Percentiles rank a stretch among this genome's conserved stretches.
Evolutionary conservation across 2,329 filamentous ascomycete genomes (phyloP).

Genomic region (Talaromyces sp.): DNA sequence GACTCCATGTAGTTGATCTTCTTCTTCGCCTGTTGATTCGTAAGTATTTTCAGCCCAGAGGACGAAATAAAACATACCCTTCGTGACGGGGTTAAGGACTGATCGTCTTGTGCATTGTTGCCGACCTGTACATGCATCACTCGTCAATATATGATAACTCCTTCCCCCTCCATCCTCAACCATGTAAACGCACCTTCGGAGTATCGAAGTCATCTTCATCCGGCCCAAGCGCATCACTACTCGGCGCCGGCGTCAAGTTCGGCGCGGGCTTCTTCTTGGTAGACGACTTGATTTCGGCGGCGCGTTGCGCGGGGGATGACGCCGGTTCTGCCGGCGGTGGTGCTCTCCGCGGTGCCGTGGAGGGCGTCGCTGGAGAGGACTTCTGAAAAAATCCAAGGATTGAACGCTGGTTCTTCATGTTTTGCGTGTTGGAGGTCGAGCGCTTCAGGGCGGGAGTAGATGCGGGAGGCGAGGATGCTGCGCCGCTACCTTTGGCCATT

Average conservation of each 20-base stretch:
- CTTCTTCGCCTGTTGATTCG: conserved; percentile 52
- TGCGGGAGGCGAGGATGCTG: conserved; percentile 34
- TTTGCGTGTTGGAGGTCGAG: conserved; percentile 40
- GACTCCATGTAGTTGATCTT: conserved; percentile 75
- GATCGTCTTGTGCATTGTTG: conserved; percentile 39
- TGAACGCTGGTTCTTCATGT: conserved; percentile 62
- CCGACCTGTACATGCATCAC: not conserved
- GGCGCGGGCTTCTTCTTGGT: conserved; percentile 41
- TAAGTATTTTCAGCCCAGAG: conserved; percentile 6
- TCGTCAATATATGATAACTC: conserved; percentile 35
- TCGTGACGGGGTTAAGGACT: conserved; percentile 69
- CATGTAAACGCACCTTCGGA: conserved; percentile 47
- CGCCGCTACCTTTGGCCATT: conserved; percentile 39
- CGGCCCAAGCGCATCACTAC: conserved; percentile 69
- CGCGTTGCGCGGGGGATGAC: conserved; percentile 37
- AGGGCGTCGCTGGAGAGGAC: conserved; percentile 46
- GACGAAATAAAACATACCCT: conserved; percentile 53
- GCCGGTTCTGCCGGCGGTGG: conserved; percentile 32
- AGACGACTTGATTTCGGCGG: conserved; percentile 33
- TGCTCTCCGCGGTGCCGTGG: conserved; percentile 17
- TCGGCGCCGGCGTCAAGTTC: conserved; percentile 69
- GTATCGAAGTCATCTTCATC: conserved; percentile 51
- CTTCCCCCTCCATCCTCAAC: conserved; percentile 37
- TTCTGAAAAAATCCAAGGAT: conserved; percentile 78
- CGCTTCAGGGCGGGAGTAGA: conserved; percentile 40